Base-by-base conservation (phyloP, 2,329 filamentous ascomycete genomes). In the Cordyceps tenuipes region DNA sequence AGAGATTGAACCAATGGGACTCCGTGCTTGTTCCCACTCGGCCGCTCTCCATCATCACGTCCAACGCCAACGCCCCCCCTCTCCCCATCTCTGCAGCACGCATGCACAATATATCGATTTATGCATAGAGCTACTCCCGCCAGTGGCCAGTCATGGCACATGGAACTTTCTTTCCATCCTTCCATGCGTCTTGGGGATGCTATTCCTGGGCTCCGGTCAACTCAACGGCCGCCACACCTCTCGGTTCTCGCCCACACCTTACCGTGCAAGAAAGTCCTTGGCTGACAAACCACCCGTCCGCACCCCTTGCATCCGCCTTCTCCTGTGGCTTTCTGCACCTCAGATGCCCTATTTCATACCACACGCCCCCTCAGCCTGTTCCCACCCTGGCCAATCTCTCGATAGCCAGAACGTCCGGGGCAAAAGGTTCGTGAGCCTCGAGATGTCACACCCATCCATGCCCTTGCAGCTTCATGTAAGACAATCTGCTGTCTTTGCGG, bases 21-120 rank as follows among this genome's bases (percentile, higher is more conserved):
- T 36, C 13, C 2, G 17, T n/a, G 26, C 46, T 43, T 21, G 48
- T 36, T 52, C 2, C 48, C 57, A 52, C 57, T n/a, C 55, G 26
- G 12, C 44, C 44, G 39, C 44, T 31, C 7, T 12, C 36, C 12
- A 43, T n/a, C 53, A 36, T 23, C 54, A 47, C 34, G 13, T 19
- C 19, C 49, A 34, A 23, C 8, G 15, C 8, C 39, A 34, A 23
- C 8, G 19, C 8, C 39, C 31, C 50, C 31, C 29, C 10, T 8
- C 29, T 6, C 29, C 7, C 29, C 29, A 8, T 29, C 23, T 23
- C 50, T 9, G 17, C 5, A 39, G 15, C 48, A 29, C 29, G 7
- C 29, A 17, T 59, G 48, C 57, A 51, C 26, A 59, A n/a, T 39
- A 39, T 52, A 46, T 54, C 57, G 57, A 59, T 48, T 59, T 59